phyloP scores from a whole-genome alignment of 108 stramenopile species.

The Cyclostephanos invisitatus region DNA sequence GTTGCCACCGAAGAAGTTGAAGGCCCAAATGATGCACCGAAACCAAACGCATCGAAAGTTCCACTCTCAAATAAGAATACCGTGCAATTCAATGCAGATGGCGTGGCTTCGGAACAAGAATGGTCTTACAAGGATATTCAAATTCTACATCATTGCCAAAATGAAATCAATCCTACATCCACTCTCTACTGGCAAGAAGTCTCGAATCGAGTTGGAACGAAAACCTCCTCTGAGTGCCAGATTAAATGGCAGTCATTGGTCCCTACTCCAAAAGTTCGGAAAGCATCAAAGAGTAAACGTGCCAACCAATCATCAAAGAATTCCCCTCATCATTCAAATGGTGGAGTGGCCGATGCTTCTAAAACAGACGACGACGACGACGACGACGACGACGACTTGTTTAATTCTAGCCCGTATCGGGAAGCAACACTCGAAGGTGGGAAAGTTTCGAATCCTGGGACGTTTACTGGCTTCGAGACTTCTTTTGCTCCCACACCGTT shows the following conservation, averaged over 20 bases:
- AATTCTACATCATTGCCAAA: constrained; percentile 25
- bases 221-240: constrained; percentile 34
- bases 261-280: not conserved
- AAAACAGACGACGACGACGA: constrained; percentile 1
- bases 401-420: constrained; percentile 25
- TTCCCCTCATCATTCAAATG: too few species aligned
- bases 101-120: not conserved
- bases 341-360: not conserved
- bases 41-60: not conserved
- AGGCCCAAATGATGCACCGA: not conserved
- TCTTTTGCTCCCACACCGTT: constrained; percentile 21
- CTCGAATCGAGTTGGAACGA: constrained; percentile 35
- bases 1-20: not conserved
- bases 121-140: constrained; percentile 8
- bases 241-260: constrained; percentile 3
- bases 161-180: constrained; percentile 56
- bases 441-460: constrained; percentile 10
- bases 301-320: too few species aligned
- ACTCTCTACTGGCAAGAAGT: constrained; percentile 59
- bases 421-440: constrained; percentile 10
- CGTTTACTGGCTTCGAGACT: not conserved
- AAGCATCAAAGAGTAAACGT: not conserved
- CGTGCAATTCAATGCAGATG: not conserved
- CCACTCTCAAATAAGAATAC: not conserved
- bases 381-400: constrained; percentile 31